Conservation (phyloP, 306 rosid species). For the Begonia masoniana region DNA sequence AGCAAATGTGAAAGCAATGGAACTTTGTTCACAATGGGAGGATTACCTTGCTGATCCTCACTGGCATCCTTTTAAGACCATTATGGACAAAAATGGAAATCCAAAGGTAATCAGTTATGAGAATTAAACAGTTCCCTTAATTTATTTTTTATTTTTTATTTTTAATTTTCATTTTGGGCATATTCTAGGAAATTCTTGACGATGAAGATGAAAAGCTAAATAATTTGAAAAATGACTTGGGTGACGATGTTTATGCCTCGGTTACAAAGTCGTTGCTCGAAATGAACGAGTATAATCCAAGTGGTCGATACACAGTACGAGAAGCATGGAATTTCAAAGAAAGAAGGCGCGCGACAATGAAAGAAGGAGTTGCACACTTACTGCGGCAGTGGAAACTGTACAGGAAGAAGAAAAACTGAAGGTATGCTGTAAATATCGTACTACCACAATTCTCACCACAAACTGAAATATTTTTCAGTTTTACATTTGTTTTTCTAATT, state of each 20-base stretch:
- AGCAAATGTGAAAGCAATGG: slow-evolving; percentile 19
- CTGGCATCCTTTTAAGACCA: slow-evolving; percentile 73
- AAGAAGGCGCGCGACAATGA: slow-evolving; percentile 42
- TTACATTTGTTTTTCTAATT: no score
- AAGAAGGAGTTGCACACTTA: slow-evolving; percentile 37
- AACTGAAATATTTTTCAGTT: no score
- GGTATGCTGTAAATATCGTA: neutral
- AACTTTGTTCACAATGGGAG: slow-evolving; percentile 48
- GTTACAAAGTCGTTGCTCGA: slow-evolving; percentile 51
- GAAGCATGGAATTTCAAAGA: slow-evolving; percentile 63
- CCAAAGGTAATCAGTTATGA: slow-evolving; percentile 15
- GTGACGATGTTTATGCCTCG: slow-evolving; percentile 35
- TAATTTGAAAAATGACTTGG: slow-evolving; percentile 39
- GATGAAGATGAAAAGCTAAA: slow-evolving; percentile 54
- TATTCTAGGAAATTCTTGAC: slow-evolving; percentile 37
- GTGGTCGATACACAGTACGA: slow-evolving; percentile 50
- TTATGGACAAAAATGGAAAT: slow-evolving; percentile 18
- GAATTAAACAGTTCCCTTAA: neutral
- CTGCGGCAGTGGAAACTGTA: slow-evolving; percentile 34
- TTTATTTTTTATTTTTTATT: neutral
- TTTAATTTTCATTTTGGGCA: neutral
- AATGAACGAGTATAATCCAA: slow-evolving; percentile 58
- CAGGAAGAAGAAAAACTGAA: slow-evolving; percentile 19
- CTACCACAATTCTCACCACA: no score
- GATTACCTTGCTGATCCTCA: slow-evolving; percentile 44